phyloP scores from a whole-genome alignment of 2,329 filamentous ascomycete species.

The Tolypocladium tropicale region DNA sequence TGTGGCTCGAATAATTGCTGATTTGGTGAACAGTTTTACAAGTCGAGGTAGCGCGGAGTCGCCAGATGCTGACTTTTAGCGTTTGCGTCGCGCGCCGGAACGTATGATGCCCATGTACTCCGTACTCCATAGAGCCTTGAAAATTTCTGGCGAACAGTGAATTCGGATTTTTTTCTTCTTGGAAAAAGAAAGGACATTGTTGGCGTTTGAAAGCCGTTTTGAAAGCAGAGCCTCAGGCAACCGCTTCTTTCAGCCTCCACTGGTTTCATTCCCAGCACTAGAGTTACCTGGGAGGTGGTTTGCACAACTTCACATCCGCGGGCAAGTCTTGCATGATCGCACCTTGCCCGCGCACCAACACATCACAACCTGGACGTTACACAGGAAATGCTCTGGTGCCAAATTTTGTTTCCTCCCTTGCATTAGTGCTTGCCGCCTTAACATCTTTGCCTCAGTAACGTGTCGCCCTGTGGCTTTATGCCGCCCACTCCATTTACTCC shows the following conservation, averaged over 20 bases:
- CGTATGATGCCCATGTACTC: not conserved
- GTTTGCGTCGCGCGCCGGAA: not conserved
- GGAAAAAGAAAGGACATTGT: not conserved
- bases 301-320: not conserved
- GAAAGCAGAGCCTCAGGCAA: not conserved
- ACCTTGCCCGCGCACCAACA: not conserved
- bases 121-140: too few species aligned
- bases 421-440: too few species aligned
- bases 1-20: slow-evolving; percentile 9
- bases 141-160: not conserved
- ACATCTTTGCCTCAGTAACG: not conserved
- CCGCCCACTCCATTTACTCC: too few species aligned
- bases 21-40: slow-evolving; percentile 23
- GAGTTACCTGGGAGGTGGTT: not conserved
- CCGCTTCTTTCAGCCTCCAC: not conserved
- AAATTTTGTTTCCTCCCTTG: too few species aligned
- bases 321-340: not conserved
- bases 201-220: too few species aligned
- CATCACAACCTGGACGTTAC: too few species aligned
- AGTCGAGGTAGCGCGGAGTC: slow-evolving; percentile 15
- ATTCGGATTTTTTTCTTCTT: not conserved
- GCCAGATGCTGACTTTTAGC: not conserved
- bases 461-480: not conserved
- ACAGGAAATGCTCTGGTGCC: too few species aligned
- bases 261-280: not conserved